These are phyloP conservation scores for Kodamaea jinghongensis DNA, from an alignment of 805 yeast genomes.

Conservation along the genomic window DNA sequence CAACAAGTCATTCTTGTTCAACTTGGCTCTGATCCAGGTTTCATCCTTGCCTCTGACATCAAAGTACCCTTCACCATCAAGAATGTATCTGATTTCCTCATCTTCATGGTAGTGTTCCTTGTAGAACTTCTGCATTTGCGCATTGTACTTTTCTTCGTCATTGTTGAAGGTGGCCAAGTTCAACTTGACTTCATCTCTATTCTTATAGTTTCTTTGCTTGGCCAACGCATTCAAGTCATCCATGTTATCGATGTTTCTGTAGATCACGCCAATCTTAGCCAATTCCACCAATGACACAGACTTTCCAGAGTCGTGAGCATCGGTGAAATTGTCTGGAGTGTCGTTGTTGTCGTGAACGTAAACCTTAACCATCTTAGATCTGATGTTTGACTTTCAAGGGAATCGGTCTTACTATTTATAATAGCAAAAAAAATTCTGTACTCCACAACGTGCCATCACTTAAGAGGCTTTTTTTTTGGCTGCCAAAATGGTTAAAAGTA, in stretches of 20 bases:
- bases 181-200: conserved; percentile 70
- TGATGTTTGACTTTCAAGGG: neutral
- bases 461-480: too few species aligned
- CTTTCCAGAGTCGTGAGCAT: conserved; percentile 69
- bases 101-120: conserved; percentile 93
- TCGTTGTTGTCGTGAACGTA: conserved; percentile 67
- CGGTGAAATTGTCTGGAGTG: conserved; percentile 55
- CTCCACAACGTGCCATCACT: too few species aligned
- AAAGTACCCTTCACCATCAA: conserved; percentile 89
- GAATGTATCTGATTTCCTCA: conserved; percentile 88
- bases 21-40: conserved; percentile 74
- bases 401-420: too few species aligned
- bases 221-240: conserved; percentile 69
- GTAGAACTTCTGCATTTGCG: conserved; percentile 68
- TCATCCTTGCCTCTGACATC: conserved; percentile 69
- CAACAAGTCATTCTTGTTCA: conserved; percentile 62
- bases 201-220: conserved; percentile 65
- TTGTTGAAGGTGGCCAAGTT: conserved; percentile 61
- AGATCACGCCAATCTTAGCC: conserved; percentile 63
- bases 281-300: conserved; percentile 51
- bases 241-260: conserved; percentile 47
- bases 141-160: conserved; percentile 50
- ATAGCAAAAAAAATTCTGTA: too few species aligned
- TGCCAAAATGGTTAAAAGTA: too few species aligned
- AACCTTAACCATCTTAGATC: conserved; percentile 31